These are phyloP conservation scores for Vaccinium vitisidaea DNA, from an alignment of 148 eudicot species.

Conservation along the genomic window DNA sequence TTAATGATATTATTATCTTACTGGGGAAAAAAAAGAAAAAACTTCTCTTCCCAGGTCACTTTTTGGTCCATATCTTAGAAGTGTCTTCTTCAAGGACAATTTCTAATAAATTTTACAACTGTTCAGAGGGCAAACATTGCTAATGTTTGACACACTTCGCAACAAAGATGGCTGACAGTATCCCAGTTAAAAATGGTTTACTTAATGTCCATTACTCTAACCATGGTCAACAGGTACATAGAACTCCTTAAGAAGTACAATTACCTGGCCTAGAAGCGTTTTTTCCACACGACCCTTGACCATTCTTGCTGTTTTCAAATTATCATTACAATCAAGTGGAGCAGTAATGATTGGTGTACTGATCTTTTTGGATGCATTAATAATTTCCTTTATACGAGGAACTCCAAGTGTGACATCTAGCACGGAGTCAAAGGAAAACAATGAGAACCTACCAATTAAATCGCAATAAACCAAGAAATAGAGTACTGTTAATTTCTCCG, in stretches of 20 bases:
- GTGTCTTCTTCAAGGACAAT: background rate
- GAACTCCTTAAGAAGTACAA: background rate
- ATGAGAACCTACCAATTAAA: background rate
- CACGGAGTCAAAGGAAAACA: slow-evolving; percentile 42
- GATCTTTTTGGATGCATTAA: slow-evolving; percentile 80
- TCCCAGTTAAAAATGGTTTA: background rate
- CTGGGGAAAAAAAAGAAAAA: too few species aligned
- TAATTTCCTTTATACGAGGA: slow-evolving; percentile 95
- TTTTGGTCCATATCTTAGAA: background rate
- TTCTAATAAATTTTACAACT: background rate
- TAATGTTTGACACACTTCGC: background rate
- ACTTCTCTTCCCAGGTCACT: background rate
- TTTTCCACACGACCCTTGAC: slow-evolving; percentile 82
- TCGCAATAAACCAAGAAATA: background rate
- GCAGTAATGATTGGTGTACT: slow-evolving; percentile 88
- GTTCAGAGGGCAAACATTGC: background rate
- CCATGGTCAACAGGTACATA: background rate
- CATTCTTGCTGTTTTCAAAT: slow-evolving; percentile 40
- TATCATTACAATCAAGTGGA: slow-evolving; percentile 42
- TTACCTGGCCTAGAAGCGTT: slow-evolving; percentile 80
- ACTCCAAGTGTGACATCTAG: slow-evolving; percentile 98
- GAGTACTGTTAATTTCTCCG: background rate
- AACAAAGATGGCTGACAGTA: background rate
- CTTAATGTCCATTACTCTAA: background rate
- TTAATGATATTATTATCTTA: background rate